Evolutionary conservation across 2,329 filamentous ascomycete species (phyloP).

Genomic region (Phyllosticta citriasiana): DNA sequence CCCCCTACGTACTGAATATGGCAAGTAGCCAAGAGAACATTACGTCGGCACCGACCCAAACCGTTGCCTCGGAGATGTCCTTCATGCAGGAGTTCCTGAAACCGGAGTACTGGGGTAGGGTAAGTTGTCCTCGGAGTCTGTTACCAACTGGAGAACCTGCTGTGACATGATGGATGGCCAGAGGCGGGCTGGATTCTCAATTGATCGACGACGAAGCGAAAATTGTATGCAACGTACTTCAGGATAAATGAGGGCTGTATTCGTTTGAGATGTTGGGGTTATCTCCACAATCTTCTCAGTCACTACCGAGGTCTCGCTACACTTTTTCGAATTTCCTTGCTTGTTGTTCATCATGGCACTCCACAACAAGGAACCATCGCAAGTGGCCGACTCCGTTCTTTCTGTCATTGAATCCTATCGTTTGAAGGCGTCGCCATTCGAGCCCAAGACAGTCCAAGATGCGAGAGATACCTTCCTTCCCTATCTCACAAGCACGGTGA

Average conservation of each 20-base stretch:
- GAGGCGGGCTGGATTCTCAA: background rate
- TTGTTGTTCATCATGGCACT: background rate
- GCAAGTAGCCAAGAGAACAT: background rate
- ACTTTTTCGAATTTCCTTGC: background rate
- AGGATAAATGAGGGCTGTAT: background rate
- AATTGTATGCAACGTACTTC: background rate
- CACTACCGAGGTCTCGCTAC: background rate
- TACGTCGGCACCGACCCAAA: background rate
- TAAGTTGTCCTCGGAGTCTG: background rate
- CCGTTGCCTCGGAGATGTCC: background rate
- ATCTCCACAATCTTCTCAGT: background rate
- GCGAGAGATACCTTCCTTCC: conserved; percentile 9
- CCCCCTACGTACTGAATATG: background rate
- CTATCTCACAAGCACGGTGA: conserved; percentile 14
- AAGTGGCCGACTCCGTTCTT: conserved; percentile 3
- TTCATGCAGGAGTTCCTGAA: background rate
- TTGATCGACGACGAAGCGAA: background rate
- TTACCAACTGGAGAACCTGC: background rate
- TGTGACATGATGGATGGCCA: background rate
- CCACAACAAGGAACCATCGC: background rate
- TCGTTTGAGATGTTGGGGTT: background rate
- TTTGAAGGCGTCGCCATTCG: conserved; percentile 7
- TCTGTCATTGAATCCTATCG: conserved; percentile 8
- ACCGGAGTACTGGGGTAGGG: background rate
- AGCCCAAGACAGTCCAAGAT: conserved; percentile 5